A percentile compares a stretch with the other conserved stretches of the same genome.
These are phyloP conservation scores for Fusarium clavum DNA, from an alignment of 2,329 filamentous ascomycete species.

Conservation along the genomic window DNA sequence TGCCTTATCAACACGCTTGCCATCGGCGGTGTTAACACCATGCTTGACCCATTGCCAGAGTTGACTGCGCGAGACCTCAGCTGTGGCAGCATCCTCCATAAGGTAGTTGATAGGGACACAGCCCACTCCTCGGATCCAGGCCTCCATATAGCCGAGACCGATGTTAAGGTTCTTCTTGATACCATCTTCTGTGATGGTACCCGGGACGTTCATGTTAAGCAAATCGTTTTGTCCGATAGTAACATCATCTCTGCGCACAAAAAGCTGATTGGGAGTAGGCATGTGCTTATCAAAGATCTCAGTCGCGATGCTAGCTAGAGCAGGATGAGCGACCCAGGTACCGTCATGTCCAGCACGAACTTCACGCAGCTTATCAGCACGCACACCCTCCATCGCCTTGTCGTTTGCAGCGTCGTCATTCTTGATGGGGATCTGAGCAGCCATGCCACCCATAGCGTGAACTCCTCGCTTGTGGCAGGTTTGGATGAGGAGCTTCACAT, in stretches of 20 bases:
- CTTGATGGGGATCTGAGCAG: constrained; percentile 98
- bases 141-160: constrained; percentile 97
- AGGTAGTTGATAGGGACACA: constrained; percentile 98
- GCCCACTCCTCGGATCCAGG: constrained; percentile 93
- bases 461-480: constrained; percentile 96
- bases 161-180: constrained; percentile 99
- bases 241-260: constrained; percentile 90
- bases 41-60: constrained; percentile 95
- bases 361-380: constrained; percentile 95
- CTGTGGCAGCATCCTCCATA: constrained; percentile 98
- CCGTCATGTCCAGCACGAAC: constrained; percentile 94
- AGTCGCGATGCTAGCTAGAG: constrained; percentile 85
- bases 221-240: constrained; percentile 87
- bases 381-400: constrained; percentile 91
- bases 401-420: constrained; percentile 92
- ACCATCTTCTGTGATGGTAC: constrained; percentile 89
- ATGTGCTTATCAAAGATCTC: constrained; percentile 99
- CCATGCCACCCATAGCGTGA: constrained; percentile 99
- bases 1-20: constrained; percentile 91
- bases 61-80: constrained; percentile 93
- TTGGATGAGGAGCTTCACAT: constrained; percentile 95
- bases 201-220: constrained; percentile 97
- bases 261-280: constrained; percentile 98
- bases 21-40: constrained; percentile 80
- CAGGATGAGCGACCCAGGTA: constrained; percentile 97